Evolutionary conservation across 1,284 basidiomycete genomes (phyloP).

Genomic region (Abortiporus biennis): DNA sequence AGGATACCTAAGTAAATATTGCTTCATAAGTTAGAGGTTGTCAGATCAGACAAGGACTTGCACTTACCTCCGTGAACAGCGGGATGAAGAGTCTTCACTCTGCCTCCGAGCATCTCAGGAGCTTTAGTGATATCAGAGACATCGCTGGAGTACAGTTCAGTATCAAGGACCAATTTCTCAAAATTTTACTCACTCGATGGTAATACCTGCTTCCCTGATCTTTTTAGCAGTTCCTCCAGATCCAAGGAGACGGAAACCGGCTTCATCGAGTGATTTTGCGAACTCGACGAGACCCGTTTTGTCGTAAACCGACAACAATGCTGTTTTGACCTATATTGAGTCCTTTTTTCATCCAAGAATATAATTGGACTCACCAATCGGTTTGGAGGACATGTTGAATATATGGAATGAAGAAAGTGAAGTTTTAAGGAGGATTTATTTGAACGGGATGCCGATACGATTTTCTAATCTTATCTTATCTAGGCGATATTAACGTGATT

Average conservation of each 20-base stretch:
- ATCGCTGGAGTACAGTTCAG: conserved; percentile 58
- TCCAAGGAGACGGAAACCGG: conserved; percentile 87
- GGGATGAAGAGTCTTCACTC: conserved; percentile 99
- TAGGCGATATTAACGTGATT: not conserved
- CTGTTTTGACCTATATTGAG: conserved; percentile 32
- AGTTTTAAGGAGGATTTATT: too few species aligned
- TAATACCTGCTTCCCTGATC: conserved; percentile 90
- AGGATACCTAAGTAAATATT: conserved; percentile 64
- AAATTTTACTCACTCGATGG: conserved; percentile 79
- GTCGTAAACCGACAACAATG: conserved; percentile 96
- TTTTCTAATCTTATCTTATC: not conserved
- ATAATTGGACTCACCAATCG: conserved; percentile 25
- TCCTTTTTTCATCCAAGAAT: not conserved
- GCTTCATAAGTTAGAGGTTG: conserved; percentile 2
- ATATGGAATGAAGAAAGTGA: conserved; percentile 1
- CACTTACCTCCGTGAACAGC: conserved; percentile 90
- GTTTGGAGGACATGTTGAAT: conserved; percentile 25
- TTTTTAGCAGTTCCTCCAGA: conserved; percentile 98
- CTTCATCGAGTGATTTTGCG: conserved; percentile 75
- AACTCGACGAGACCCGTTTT: conserved; percentile 90
- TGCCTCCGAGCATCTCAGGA: conserved; percentile 98
- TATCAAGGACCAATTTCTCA: too few species aligned
- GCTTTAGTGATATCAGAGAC: conserved; percentile 98
- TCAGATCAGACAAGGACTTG: not conserved
- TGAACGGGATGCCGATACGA: too few species aligned